Evolutionary conservation across 176 grass and related monocot species (phyloP), one percentile per base, ranked within the genome.

Genomic region (Carex scoparia): DNA sequence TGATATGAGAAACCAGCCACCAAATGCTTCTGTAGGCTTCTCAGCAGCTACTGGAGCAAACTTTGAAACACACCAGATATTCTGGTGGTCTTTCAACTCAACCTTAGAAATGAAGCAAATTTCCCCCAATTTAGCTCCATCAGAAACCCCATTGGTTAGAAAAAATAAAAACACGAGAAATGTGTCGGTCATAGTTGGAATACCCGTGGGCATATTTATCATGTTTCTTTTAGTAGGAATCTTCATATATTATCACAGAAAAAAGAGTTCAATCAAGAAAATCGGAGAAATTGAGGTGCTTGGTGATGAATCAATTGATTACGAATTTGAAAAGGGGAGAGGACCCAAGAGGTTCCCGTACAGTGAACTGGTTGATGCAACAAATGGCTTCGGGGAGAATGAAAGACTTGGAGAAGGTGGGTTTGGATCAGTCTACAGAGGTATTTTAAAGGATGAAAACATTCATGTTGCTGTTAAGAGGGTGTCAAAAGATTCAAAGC

Each of bases 391-490:
- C 2, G 33, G 33, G 33, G 33, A 35, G 33, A 35, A 35, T 0
- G 33, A 35, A 0, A 35, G 3, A 35, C 33, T 35, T 1, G 33
- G 33, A 35, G 33, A 35, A 42, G 94, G 94, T 0, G 94, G 84
- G 6, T 93, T 91, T 0, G 89, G 94, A 13, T 88, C 91, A 10
- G 94, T 95, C 59, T 95, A 91, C 78, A 18, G 42, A 0, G 91
- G 94, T 19, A 65, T 69, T 86, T 42, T 93, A 12, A 86, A 77
- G 30, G 40, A 84, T n/a, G 40, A 58, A 0, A 86, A 61, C 5
- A 79, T 79, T 32, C 70, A 86, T 16, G 91, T 93, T 16, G 93
- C 93, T 44, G 88, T 95, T 80, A 95, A 95, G 74, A 88, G 84
- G 28, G 89, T 95, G 82, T 44, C 40, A 0, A 65, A 79, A 61